These are phyloP conservation scores for Kingdonia uniflora DNA, from an alignment of 164 flowering plant genomes.

Conservation along the genomic window DNA sequence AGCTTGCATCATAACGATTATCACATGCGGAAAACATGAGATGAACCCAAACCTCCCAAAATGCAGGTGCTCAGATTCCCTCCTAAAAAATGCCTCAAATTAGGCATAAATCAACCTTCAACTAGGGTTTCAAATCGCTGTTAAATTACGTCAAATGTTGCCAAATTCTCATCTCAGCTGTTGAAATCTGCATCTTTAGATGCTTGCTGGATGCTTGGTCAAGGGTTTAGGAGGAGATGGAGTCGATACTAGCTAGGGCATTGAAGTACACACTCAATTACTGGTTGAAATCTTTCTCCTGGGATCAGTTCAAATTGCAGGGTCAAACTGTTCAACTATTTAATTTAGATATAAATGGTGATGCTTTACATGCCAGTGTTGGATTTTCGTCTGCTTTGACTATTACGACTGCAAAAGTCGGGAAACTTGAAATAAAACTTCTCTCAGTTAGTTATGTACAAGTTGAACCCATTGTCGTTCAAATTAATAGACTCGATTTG, in stretches of 20 bases:
- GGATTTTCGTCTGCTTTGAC: conserved; percentile 86
- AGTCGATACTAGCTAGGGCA: conserved; percentile 82
- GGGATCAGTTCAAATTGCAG: conserved; percentile 93
- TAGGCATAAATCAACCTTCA: no score
- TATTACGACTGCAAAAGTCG: conserved; percentile 76
- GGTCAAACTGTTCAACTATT: conserved; percentile 86
- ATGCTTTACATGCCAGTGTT: conserved; percentile 82
- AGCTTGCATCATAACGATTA: no score
- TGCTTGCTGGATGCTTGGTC: no score
- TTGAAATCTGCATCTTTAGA: no score
- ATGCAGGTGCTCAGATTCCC: no score
- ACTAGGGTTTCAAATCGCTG: no score
- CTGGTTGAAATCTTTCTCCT: conserved; percentile 89
- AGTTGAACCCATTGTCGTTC: conserved; percentile 81
- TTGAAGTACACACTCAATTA: conserved; percentile 94
- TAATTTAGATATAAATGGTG: conserved; percentile 86
- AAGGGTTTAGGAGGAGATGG: no score
- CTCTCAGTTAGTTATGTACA: conserved; percentile 84
- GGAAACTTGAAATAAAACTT: conserved; percentile 69
- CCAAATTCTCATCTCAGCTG: no score
- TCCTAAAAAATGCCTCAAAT: no score
- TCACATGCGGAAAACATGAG: no score
- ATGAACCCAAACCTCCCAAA: no score
- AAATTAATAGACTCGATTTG: conserved; percentile 82
- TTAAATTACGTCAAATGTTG: no score